Base-by-base conservation (phyloP, 192 early-diverging fungal genomes). In the Kappamyces sp. region DNA sequence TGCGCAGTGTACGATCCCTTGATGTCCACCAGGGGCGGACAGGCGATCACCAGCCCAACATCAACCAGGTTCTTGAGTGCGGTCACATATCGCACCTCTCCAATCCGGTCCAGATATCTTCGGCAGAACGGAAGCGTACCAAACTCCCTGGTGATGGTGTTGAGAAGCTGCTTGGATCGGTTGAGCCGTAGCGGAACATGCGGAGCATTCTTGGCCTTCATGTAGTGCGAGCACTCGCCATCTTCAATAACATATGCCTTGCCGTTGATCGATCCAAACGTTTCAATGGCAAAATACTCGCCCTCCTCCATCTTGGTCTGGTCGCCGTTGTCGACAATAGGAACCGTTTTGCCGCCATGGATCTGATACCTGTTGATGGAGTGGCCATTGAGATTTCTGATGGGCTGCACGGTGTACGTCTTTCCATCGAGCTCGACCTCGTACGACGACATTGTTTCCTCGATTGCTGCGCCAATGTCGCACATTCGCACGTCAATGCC, bases 361-460 rank as follows among this genome's bases (percentile, higher is more conserved):
- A 99, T 99, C 43, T 77, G 76, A 68, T 99, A 99, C 6, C 71
- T 80, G 2, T 74, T 90, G 60, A 99, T 96, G 32, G 90, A 89
- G 68, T 99, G 96, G 34, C 96, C 96, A 59, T 89, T 93, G 67
- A 99, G 72, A 68, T 99, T 99, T 42, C 96, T 83, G 60, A 99
- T 94, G 39, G 90, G 84, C 61, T 92, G 93, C 59, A 99, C 87
- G 62, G 57, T 88, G 59, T 89, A 87, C 0, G 88, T 89, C 65
- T 99, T 99, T 43, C 91, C 91, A 51, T 91, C 86, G 41, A 99
- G 76, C 57, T 89, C 90, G 42, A 99, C 85, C 66, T 99, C 96
- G 68, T 97, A 96, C 5, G 90, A 93, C 69, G 96, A 93, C 88
- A 95, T 95, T n/a, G 89, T 88, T 72, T 99, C 96, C 69, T 96